Evolutionary conservation across 2,329 filamentous ascomycete species (phyloP).

Genomic region (Trichoderma guizhouense): DNA sequence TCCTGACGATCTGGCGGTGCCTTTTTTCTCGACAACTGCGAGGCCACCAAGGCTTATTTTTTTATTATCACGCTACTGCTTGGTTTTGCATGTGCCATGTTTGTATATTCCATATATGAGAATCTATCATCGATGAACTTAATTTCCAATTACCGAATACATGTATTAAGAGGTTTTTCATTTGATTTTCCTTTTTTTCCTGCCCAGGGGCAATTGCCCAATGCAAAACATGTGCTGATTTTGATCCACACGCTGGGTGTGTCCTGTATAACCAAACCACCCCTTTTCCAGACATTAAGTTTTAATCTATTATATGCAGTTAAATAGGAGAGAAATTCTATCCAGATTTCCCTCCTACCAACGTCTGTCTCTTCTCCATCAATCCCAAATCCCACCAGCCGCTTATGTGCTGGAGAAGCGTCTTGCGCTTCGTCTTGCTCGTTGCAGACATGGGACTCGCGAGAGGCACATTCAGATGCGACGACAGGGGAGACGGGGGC

Average conservation of each 20-base stretch:
- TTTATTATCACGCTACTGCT: background rate
- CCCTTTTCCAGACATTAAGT: background rate
- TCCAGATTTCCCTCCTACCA: background rate
- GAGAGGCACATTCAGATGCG: background rate
- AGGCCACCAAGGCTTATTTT: background rate
- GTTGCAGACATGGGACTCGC: background rate
- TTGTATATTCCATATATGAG: background rate
- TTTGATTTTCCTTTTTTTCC: background rate
- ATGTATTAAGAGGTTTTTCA: background rate
- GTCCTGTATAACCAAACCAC: background rate
- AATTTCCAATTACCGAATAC: background rate
- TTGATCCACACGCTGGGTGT: background rate
- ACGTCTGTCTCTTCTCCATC: background rate
- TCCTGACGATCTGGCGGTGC: background rate
- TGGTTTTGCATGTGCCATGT: background rate
- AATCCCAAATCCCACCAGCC: background rate
- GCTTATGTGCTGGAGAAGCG: background rate
- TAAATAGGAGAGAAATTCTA: background rate
- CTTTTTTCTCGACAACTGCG: background rate
- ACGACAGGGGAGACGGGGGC: background rate
- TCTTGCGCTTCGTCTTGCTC: background rate
- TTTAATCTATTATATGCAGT: background rate
- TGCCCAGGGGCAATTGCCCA: background rate
- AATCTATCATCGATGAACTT: background rate
- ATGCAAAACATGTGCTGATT: background rate